Conservation (phyloP, 2,329 filamentous ascomycete species). For the Fusarium hainanense region DNA sequence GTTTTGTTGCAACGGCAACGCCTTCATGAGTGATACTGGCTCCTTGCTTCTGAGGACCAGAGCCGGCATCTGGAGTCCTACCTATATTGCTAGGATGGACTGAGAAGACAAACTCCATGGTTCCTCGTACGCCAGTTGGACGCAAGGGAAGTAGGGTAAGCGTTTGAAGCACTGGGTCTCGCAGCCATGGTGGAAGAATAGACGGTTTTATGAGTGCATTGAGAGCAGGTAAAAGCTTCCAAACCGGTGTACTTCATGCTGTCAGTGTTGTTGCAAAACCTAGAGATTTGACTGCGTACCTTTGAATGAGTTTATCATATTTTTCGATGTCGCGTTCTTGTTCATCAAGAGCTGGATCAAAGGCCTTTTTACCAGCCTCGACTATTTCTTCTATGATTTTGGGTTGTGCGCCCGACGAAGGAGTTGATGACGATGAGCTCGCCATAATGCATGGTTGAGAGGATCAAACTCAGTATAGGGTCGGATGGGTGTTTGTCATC, state of each 20-base stretch:
- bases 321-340: conserved; percentile 51
- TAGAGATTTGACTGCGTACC: conserved; percentile 50
- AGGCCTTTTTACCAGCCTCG: conserved; percentile 60
- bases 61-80: conserved; percentile 52
- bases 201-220: conserved; percentile 73
- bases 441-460: conserved; percentile 43
- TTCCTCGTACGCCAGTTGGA: conserved; percentile 71
- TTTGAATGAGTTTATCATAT: conserved; percentile 61
- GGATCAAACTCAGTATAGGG: conserved; percentile 31
- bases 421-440: conserved; percentile 32
- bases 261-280: conserved; percentile 1
- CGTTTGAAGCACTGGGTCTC: conserved; percentile 64
- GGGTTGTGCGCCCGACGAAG: conserved; percentile 34
- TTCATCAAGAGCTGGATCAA: conserved; percentile 55
- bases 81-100: conserved; percentile 68
- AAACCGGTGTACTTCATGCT: conserved; percentile 52
- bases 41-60: conserved; percentile 64
- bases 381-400: conserved; percentile 52
- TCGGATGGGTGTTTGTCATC: conserved; percentile 32
- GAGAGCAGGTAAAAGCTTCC: conserved; percentile 68
- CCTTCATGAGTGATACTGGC: conserved; percentile 76
- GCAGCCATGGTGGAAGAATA: conserved; percentile 69
- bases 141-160: conserved; percentile 72
- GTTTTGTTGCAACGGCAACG: conserved; percentile 69
- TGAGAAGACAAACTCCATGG: conserved; percentile 77